Evolutionary conservation across 495 filamentous ascomycete species (phyloP).

Genomic region (Xylaria telfairii): DNA sequence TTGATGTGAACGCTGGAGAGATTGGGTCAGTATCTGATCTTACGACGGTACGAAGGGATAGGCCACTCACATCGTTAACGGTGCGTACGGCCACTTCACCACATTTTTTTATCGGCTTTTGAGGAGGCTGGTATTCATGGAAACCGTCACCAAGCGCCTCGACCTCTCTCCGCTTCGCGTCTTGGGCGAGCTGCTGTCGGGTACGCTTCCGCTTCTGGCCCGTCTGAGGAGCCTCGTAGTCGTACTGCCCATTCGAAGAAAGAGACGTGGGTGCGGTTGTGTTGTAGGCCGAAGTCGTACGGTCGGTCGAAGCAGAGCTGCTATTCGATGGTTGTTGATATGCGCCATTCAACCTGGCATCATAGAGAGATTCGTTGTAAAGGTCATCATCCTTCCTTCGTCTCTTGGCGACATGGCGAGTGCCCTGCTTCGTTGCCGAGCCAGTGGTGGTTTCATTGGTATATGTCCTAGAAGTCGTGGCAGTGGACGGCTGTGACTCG

Average conservation of each 20-base stretch:
- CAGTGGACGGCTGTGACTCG: constrained; percentile 45
- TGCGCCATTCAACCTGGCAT: constrained; percentile 73
- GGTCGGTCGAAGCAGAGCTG: constrained; percentile 79
- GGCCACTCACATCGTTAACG: constrained; percentile 76
- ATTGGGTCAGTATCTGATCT: background rate
- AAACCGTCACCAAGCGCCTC: constrained; percentile 73
- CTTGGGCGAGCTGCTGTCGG: constrained; percentile 75
- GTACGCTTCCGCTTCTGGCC: constrained; percentile 92
- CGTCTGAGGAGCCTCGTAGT: constrained; percentile 55
- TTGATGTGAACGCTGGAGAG: constrained; percentile 50
- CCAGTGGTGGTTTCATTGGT: constrained; percentile 39
- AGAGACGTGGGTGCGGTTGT: constrained; percentile 93
- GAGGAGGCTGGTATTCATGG: constrained; percentile 80
- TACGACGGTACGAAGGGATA: background rate
- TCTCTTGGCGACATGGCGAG: constrained; percentile 54
- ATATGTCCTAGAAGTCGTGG: constrained; percentile 37
- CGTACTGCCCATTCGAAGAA: constrained; percentile 66
- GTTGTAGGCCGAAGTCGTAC: constrained; percentile 80
- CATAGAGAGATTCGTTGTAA: constrained; percentile 51
- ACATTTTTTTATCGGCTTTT: constrained; percentile 87
- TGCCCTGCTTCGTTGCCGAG: constrained; percentile 23
- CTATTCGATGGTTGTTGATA: constrained; percentile 71
- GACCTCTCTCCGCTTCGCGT: constrained; percentile 76
- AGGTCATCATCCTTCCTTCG: constrained; percentile 54
- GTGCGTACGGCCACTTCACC: constrained; percentile 86